Conservation (phyloP, 805 yeast species). For the Pichia ethanolica region DNA sequence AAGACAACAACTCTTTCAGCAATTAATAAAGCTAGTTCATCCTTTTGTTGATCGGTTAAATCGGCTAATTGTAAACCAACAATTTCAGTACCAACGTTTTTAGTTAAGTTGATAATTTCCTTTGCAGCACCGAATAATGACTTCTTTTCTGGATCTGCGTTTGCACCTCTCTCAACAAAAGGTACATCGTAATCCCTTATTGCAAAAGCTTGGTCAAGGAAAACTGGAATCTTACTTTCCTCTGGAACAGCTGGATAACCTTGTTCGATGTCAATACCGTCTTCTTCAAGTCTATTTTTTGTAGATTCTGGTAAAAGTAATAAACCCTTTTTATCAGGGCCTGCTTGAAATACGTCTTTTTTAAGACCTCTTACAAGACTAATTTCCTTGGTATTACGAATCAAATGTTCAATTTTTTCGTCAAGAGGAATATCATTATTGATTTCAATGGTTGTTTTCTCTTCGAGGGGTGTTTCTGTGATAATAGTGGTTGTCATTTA, state of each 20-base stretch:
- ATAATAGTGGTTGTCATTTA: background rate
- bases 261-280: slow-evolving; percentile 28
- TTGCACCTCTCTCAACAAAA: slow-evolving; percentile 28
- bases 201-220: slow-evolving; percentile 33
- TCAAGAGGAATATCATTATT: slow-evolving; percentile 11
- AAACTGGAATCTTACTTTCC: slow-evolving; percentile 27
- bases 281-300: slow-evolving; percentile 28
- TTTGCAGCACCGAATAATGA: slow-evolving; percentile 35
- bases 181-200: slow-evolving; percentile 29
- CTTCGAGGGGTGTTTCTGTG: background rate
- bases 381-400: slow-evolving; percentile 7
- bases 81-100: slow-evolving; percentile 42
- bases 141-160: slow-evolving; percentile 37
- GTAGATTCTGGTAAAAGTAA: slow-evolving; percentile 22
- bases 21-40: slow-evolving; percentile 39
- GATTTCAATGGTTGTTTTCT: background rate
- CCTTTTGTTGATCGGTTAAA: slow-evolving; percentile 35
- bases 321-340: slow-evolving; percentile 16
- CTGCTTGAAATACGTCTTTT: slow-evolving; percentile 2
- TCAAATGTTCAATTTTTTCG: slow-evolving; percentile 10
- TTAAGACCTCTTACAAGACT: slow-evolving; percentile 8
- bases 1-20: slow-evolving; percentile 45
- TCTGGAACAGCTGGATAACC: slow-evolving; percentile 35
- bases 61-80: slow-evolving; percentile 39
- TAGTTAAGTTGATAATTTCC: slow-evolving; percentile 36